Percentiles rank a stretch among this genome's conserved stretches.
phyloP scores from a whole-genome alignment of 805 yeast species.

The Yarrowia sp. region DNA sequence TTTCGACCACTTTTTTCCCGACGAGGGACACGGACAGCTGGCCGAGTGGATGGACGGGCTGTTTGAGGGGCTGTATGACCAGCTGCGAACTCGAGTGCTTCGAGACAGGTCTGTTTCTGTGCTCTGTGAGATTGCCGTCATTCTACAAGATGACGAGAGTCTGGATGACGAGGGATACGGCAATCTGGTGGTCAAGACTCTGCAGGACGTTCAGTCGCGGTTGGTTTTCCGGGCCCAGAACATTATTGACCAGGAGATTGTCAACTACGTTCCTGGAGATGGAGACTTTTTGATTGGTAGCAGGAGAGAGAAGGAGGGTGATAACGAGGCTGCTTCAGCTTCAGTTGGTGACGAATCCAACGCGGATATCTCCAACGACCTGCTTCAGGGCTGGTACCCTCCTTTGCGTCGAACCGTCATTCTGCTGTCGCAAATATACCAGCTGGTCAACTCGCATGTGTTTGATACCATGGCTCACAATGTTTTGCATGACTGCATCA shows the following conservation, averaged over 20 bases:
- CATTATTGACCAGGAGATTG: conserved; percentile 64
- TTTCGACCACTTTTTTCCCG: conserved; percentile 39
- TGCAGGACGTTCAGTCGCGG: conserved; percentile 75
- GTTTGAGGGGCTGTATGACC: conserved; percentile 75
- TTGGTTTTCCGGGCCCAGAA: conserved; percentile 75
- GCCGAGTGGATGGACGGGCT: conserved; percentile 59
- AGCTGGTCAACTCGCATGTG: conserved; percentile 65
- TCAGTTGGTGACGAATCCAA: conserved; percentile 3
- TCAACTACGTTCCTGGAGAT: conserved; percentile 60
- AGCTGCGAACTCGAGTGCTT: conserved; percentile 60
- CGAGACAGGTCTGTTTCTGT: conserved; percentile 65
- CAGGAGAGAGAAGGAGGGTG: conserved; percentile 15
- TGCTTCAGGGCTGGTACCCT: conserved; percentile 51
- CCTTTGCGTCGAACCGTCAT: conserved; percentile 69
- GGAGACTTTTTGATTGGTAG: conserved; percentile 64
- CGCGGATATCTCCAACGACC: conserved; percentile 26
- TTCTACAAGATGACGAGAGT: conserved; percentile 61
- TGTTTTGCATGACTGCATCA: conserved; percentile 72
- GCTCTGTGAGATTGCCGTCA: conserved; percentile 70
- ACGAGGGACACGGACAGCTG: conserved; percentile 39
- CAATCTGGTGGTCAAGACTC: conserved; percentile 25
- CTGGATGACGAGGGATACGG: conserved; percentile 30
- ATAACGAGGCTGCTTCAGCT: not conserved
- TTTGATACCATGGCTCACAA: conserved; percentile 89
- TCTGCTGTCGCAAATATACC: conserved; percentile 72